These are phyloP conservation scores for Nemania sp. DNA, from an alignment of 2,329 filamentous ascomycete genomes.

Conservation along the genomic window DNA sequence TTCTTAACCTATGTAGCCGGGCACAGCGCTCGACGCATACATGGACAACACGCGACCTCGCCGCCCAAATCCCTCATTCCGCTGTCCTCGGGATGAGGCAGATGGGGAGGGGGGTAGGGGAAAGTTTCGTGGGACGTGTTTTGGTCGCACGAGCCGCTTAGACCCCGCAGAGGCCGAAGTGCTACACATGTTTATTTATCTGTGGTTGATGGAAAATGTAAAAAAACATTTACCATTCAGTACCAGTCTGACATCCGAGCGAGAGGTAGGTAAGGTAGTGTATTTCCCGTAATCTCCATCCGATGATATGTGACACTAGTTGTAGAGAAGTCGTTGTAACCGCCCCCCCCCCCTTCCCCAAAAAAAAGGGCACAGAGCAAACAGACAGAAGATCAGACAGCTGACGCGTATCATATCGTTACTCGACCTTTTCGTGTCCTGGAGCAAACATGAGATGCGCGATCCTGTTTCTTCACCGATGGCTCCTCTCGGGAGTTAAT, in stretches of 20 bases:
- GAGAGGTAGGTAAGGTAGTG: not conserved
- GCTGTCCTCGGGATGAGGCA: not conserved
- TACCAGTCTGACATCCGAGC: not conserved
- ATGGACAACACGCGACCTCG: not conserved
- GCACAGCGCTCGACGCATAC: constrained; percentile 3
- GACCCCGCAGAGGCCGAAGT: not conserved
- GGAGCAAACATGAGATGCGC: not conserved
- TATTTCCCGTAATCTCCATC: not conserved
- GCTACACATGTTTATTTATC: not conserved
- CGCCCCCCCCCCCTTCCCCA: no score
- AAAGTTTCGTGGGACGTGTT: constrained; percentile 6
- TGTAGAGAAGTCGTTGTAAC: not conserved
- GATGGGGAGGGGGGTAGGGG: constrained; percentile 15
- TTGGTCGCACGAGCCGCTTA: constrained; percentile 3
- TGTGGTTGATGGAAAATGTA: no score
- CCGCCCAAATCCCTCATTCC: not conserved
- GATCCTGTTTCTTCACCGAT: not conserved
- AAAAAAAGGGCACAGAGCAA: not conserved
- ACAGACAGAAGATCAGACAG: not conserved
- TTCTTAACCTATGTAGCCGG: constrained; percentile 9
- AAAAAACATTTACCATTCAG: not conserved
- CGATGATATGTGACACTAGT: not conserved
- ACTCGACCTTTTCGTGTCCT: not conserved
- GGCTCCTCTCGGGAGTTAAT: not conserved
- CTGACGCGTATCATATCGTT: not conserved